These are phyloP conservation scores for Phanerodontia chrysosporium DNA, from an alignment of 768 basidiomycete species.

Conservation along the genomic window DNA sequence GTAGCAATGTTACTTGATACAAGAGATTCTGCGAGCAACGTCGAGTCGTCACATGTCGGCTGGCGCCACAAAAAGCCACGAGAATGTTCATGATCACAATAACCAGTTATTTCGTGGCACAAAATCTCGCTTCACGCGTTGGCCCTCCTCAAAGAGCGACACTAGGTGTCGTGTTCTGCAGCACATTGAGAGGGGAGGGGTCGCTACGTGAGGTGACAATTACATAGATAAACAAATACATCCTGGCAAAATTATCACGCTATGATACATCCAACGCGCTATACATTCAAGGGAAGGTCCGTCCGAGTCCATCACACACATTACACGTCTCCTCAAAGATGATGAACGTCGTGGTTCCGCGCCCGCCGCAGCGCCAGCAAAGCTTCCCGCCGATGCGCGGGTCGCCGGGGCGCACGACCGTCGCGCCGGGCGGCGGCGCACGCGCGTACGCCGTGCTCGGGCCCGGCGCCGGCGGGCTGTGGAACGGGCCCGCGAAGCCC, in stretches of 20 bases:
- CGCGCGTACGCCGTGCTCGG: constrained; percentile 1
- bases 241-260: neutral
- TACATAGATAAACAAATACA: neutral
- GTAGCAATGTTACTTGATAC: neutral
- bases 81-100: no score
- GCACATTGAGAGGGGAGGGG: no score
- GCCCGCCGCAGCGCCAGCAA: constrained; percentile 66
- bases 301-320: constrained; percentile 61
- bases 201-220: no score
- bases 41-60: no score
- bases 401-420: constrained; percentile 61
- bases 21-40: no score
- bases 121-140: no score
- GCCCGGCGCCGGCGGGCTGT: neutral
- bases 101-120: no score
- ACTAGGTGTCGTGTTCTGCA: no score
- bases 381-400: constrained; percentile 60
- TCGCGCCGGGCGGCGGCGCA: constrained; percentile 35
- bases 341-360: constrained; percentile 47
- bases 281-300: constrained; percentile 25
- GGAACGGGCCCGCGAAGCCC: constrained; percentile 15
- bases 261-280: neutral
- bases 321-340: constrained; percentile 54
- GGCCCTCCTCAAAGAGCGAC: no score
- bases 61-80: no score